Evolutionary conservation across 208 protist genomes (phyloP).

Genomic region (Tritrichomonas musculus): DNA sequence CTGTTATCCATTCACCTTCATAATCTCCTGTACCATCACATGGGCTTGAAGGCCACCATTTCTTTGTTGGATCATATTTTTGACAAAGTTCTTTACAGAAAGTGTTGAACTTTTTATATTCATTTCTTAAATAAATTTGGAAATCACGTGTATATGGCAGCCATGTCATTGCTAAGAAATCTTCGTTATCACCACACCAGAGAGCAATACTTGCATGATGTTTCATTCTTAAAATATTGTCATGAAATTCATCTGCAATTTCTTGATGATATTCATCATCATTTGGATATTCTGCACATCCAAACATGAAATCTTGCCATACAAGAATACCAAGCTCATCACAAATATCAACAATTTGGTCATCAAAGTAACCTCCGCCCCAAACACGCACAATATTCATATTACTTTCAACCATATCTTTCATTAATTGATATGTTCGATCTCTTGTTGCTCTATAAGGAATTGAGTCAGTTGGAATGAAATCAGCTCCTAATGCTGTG

Average conservation of each 20-base stretch:
- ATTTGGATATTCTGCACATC: slow-evolving; percentile 58
- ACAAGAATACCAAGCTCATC: slow-evolving; percentile 61
- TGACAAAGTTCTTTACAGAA: background rate
- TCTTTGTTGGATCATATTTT: background rate
- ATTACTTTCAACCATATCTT: slow-evolving; percentile 42
- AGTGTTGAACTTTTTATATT: background rate
- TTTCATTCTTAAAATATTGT: background rate
- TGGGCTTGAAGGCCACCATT: background rate
- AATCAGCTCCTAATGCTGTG: slow-evolving; percentile 60
- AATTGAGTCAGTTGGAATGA: slow-evolving; percentile 57
- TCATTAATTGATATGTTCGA: slow-evolving; percentile 39
- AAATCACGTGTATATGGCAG: background rate
- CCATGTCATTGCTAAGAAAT: background rate
- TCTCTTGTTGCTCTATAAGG: slow-evolving; percentile 34
- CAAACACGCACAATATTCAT: slow-evolving; percentile 65
- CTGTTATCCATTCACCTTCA: background rate
- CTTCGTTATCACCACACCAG: background rate
- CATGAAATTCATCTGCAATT: background rate
- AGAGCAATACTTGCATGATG: background rate
- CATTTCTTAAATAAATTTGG: background rate
- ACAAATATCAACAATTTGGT: slow-evolving; percentile 60
- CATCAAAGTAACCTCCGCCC: slow-evolving; percentile 63
- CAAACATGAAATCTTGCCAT: slow-evolving; percentile 68
- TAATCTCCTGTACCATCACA: background rate
- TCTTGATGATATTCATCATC: background rate